Conservation (phyloP, 2,329 filamentous ascomycete species). For the Penicillium sp. region DNA sequence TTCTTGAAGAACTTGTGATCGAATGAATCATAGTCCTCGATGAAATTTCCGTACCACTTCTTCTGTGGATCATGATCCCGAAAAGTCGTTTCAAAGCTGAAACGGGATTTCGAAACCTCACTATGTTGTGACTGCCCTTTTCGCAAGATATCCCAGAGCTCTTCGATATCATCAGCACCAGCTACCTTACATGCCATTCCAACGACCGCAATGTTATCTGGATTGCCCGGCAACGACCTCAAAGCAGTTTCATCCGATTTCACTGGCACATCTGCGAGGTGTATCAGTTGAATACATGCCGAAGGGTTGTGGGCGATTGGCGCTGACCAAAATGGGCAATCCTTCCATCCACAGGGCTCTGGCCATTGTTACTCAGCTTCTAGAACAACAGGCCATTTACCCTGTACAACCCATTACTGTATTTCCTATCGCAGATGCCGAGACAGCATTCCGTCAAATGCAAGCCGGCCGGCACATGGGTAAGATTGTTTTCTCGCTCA, state of each 20-base stretch:
- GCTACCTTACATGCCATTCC: constrained; percentile 39
- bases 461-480: constrained; percentile 45
- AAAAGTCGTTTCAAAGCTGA: constrained; percentile 7
- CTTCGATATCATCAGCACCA: constrained; percentile 36
- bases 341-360: neutral
- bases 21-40: constrained; percentile 14
- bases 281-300: too few species aligned
- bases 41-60: constrained; percentile 10
- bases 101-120: constrained; percentile 22
- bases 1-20: constrained; percentile 28
- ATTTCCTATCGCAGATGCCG: constrained; percentile 27
- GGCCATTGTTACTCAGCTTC: neutral
- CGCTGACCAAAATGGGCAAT: neutral
- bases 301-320: too few species aligned
- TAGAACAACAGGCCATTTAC: neutral
- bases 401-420: constrained; percentile 11
- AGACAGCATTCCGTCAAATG: constrained; percentile 43
- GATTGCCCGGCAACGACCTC: too few species aligned
- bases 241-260: too few species aligned
- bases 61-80: constrained; percentile 15
- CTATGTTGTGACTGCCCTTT: constrained; percentile 33
- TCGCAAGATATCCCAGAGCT: constrained; percentile 35
- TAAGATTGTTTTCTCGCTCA: constrained; percentile 38
- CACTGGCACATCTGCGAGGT: too few species aligned
- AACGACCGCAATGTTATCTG: constrained; percentile 36